Percentiles rank a stretch among this genome's conserved stretches.
Conservation (phyloP, 805 yeast species). For the Clavispora vitiphila region DNA sequence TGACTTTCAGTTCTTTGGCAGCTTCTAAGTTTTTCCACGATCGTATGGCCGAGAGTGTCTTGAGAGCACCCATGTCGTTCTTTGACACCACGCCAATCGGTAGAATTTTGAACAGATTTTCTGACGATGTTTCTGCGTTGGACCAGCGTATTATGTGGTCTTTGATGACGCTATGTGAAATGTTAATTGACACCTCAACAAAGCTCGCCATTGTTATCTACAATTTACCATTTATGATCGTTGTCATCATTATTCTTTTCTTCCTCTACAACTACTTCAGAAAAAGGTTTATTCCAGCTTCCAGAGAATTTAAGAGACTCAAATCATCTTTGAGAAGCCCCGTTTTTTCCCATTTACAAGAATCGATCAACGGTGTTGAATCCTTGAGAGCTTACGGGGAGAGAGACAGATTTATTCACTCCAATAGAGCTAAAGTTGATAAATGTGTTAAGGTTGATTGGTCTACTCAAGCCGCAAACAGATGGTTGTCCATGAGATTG, state of each 20-base stretch:
- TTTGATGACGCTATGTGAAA: conserved; percentile 20
- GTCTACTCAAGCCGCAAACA: conserved; percentile 19
- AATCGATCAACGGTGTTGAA: conserved; percentile 32
- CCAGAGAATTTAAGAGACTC: conserved; percentile 31
- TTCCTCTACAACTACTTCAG: conserved; percentile 28
- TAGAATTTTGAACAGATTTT: conserved; percentile 33
- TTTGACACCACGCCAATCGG: conserved; percentile 41
- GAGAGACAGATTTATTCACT: conserved; percentile 23
- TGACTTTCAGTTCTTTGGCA: conserved; percentile 26
- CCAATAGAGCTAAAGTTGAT: conserved; percentile 22
- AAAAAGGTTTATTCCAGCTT: conserved; percentile 28
- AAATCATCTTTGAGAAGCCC: conserved; percentile 29
- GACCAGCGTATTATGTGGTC: conserved; percentile 32
- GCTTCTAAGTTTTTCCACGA: conserved; percentile 33
- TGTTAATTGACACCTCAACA: conserved; percentile 20
- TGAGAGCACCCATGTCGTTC: conserved; percentile 38
- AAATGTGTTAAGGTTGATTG: conserved; percentile 18
- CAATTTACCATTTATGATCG: conserved; percentile 29
- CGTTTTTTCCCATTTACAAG: conserved; percentile 32
- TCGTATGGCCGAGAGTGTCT: conserved; percentile 28
- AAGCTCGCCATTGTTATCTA: conserved; percentile 27
- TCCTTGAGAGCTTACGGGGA: conserved; percentile 31
- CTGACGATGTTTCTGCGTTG: conserved; percentile 31
- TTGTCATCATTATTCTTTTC: conserved; percentile 22
- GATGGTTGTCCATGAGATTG: conserved; percentile 37